Evolutionary conservation across 75 land plant species (phyloP).

Genomic region (Pinus taeda): DNA sequence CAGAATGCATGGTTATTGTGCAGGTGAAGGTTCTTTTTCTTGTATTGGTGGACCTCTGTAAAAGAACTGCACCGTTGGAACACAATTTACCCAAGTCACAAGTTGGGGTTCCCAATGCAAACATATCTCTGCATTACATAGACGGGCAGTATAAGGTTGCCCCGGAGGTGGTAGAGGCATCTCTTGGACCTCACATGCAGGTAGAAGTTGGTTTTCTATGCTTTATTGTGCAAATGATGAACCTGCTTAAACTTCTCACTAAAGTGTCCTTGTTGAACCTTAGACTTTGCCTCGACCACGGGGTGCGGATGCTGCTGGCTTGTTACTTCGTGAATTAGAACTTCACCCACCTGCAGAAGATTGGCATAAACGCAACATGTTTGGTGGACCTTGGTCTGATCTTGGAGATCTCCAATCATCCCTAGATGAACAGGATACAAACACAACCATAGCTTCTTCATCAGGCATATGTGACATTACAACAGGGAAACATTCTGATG

Average conservation of each 20-base stretch:
- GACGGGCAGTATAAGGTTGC: constrained; percentile 97
- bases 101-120: constrained; percentile 60
- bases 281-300: constrained; percentile 97
- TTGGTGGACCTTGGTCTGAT: constrained; percentile 96
- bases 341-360: constrained; percentile 99
- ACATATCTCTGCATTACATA: constrained; percentile 76
- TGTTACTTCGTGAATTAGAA: constrained; percentile 92
- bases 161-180: constrained; percentile 97
- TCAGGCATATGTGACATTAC: constrained; percentile 9
- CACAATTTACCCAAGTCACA: constrained; percentile 88
- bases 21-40: constrained; percentile 97
- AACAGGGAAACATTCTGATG: constrained; percentile 17
- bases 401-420: constrained; percentile 40
- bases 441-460: constrained; percentile 14
- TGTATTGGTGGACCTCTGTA: constrained; percentile 87
- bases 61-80: constrained; percentile 60
- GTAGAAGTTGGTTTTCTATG: constrained; percentile 25
- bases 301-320: constrained; percentile 99
- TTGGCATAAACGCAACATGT: constrained; percentile 86
- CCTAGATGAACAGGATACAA: constrained; percentile 26
- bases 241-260: constrained; percentile 1
- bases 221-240: background rate
- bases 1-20: constrained; percentile 7
- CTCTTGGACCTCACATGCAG: constrained; percentile 98
- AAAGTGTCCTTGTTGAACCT: background rate